Conservation (phyloP, 352 stramenopile species). For the Globisporangium orthogonon region DNA sequence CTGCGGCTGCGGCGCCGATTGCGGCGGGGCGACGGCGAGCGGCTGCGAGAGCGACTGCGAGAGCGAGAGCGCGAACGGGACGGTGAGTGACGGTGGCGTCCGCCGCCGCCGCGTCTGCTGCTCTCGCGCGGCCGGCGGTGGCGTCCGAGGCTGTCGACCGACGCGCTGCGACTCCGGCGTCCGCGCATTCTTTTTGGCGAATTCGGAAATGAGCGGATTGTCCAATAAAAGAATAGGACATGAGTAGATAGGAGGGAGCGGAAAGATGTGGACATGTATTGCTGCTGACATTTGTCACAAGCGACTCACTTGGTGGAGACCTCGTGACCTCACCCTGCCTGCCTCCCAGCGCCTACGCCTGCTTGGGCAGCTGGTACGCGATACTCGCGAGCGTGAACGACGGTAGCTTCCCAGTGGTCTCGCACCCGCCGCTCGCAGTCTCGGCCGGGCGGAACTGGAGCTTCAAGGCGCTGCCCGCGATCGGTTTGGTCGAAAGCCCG, state of each 20-base stretch:
- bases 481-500: constrained; percentile 13
- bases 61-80: constrained; percentile 15
- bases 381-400: constrained; percentile 5
- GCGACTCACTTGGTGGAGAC: too few relatives aligned
- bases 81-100: constrained; percentile 11
- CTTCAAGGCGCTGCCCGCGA: constrained; percentile 12
- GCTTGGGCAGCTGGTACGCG: not conserved
- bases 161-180: constrained; percentile 28
- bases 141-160: constrained; percentile 57
- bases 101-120: constrained; percentile 4
- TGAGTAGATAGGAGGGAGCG: too few relatives aligned
- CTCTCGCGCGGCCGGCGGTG: constrained; percentile 12
- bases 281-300: too few relatives aligned
- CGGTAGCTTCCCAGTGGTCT: not conserved
- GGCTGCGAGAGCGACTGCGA: constrained; percentile 17
- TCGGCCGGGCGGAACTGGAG: constrained; percentile 20
- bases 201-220: not conserved
- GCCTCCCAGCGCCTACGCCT: too few relatives aligned
- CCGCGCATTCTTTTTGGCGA: constrained; percentile 1
- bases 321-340: too few relatives aligned
- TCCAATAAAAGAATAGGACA: too few relatives aligned
- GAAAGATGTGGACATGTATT: too few relatives aligned
- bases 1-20: constrained; percentile 20
- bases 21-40: constrained; percentile 17
- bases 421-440: not conserved